These are phyloP conservation scores for Nigrospora oryzae DNA, from an alignment of 2,329 filamentous ascomycete genomes.

Conservation along the genomic window DNA sequence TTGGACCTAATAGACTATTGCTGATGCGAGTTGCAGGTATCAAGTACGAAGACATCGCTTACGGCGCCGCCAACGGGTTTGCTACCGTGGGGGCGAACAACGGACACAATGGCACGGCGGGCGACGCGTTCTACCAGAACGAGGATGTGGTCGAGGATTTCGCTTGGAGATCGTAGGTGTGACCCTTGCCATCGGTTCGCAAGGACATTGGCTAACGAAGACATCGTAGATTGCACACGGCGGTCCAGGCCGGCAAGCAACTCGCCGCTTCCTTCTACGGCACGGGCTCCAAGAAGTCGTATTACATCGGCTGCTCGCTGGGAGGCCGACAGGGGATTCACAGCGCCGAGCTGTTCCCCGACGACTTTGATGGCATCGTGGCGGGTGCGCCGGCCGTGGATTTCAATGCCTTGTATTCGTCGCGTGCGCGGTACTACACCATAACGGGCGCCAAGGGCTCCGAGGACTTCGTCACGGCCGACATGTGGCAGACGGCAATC, in stretches of 20 bases:
- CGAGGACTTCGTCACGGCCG: conserved; percentile 3
- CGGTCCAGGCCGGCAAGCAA: conserved; percentile 38
- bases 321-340: conserved; percentile 50
- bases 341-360: conserved; percentile 39
- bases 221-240: conserved; percentile 27
- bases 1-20: background rate
- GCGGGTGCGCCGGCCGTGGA: conserved; percentile 32
- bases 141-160: conserved; percentile 28
- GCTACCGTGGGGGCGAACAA: conserved; percentile 38
- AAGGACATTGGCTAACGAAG: background rate
- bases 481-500: conserved; percentile 19
- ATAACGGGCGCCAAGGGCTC: conserved; percentile 17
- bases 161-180: conserved; percentile 16
- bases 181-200: too few species aligned
- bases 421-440: conserved; percentile 33
- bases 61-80: conserved; percentile 31
- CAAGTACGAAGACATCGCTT: conserved; percentile 33
- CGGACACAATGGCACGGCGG: conserved; percentile 34
- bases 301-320: conserved; percentile 49
- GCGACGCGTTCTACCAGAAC: conserved; percentile 23
- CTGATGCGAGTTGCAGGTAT: conserved; percentile 19
- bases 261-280: conserved; percentile 39
- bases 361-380: conserved; percentile 49
- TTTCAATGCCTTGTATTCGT: conserved; percentile 20
- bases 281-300: conserved; percentile 27